These are phyloP conservation scores for Aspergillus uvarum DNA, from an alignment of 2,329 filamentous ascomycete genomes.

Conservation along the genomic window DNA sequence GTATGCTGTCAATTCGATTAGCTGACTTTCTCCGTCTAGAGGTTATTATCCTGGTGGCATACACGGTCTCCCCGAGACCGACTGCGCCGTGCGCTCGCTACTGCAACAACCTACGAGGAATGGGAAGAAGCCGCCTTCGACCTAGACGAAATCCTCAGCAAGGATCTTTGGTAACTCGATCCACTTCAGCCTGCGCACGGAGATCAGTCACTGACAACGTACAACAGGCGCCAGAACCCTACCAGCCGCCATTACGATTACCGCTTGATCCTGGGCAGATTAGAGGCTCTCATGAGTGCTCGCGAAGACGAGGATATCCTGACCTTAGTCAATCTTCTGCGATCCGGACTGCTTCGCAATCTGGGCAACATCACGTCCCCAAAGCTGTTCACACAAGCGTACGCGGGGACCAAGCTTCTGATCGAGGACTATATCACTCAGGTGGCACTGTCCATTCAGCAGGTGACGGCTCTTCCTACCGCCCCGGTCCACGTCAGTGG, in stretches of 20 bases:
- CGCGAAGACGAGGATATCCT: constrained; percentile 71
- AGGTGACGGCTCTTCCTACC: constrained; percentile 68
- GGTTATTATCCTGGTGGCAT: constrained; percentile 65
- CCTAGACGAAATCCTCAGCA: constrained; percentile 76
- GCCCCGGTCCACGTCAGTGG: constrained; percentile 50
- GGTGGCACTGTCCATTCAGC: constrained; percentile 75
- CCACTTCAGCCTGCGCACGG: too few relatives aligned
- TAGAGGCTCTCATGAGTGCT: constrained; percentile 68
- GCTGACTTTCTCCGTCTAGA: constrained; percentile 49
- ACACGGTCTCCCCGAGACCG: constrained; percentile 64
- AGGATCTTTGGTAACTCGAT: constrained; percentile 69
- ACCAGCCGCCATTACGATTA: constrained; percentile 83
- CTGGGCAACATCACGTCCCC: constrained; percentile 86
- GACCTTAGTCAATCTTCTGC: constrained; percentile 73
- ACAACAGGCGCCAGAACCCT: constrained; percentile 73
- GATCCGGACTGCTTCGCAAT: constrained; percentile 75
- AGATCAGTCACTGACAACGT: neutral
- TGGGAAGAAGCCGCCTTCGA: constrained; percentile 83
- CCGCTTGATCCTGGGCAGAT: constrained; percentile 74
- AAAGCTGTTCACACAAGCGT: constrained; percentile 78
- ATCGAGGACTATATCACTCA: constrained; percentile 90
- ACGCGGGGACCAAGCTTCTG: constrained; percentile 82
- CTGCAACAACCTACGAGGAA: constrained; percentile 73
- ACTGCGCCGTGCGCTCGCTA: constrained; percentile 64
- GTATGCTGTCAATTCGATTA: neutral